Evolutionary conservation across 2,329 filamentous ascomycete genomes (phyloP), one percentile per base, ranked within the genome.

Genomic region (Ophiosphaerella korrae): DNA sequence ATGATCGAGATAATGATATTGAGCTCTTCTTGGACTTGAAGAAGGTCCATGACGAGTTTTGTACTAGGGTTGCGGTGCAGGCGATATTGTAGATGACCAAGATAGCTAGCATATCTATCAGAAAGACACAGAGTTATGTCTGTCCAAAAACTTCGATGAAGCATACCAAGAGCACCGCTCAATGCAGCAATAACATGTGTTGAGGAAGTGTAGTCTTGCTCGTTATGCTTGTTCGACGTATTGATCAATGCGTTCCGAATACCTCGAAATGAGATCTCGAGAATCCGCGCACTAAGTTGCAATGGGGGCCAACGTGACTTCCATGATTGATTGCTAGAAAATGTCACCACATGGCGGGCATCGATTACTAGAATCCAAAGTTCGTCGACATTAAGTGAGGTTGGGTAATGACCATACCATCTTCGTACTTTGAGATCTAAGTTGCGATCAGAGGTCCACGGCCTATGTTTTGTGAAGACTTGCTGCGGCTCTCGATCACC

Each of bases 1-100:
- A 70, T 76, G 34, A 77, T 73, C 13, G 75, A 70, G n/a, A 76
- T 74, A 23, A 78, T 72, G 29, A 77, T 76, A 48, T 76, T 76
- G 2, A 77, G 62, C 48, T 78, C 74, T 60, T 77, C 75, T 50
- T 77, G 75, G 9, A 74, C 74, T 33, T 77, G 72, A 1, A 78
- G 67, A 3, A 78, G 67, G 50, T 77, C 74, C 73, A 77, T 76
- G 7, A 77, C 74, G 2, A 77, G 62, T 42, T 75, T 77, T 6
- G 75, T 77, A 33, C 71, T 76, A 2, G 75, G 74, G 18, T 69
- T 64, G 23, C 75, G 64, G 47, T 76, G 74, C 1, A 78, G 63
- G 7, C 75, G 67, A 49, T 76, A 77, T 57, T 77, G 75, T 13
- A 78, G 62, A 52, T 77, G 74, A 13, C 72, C 67, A 3, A 77